Conservation (phyloP, 805 yeast genomes). For the Yamadazyma philogaea region DNA sequence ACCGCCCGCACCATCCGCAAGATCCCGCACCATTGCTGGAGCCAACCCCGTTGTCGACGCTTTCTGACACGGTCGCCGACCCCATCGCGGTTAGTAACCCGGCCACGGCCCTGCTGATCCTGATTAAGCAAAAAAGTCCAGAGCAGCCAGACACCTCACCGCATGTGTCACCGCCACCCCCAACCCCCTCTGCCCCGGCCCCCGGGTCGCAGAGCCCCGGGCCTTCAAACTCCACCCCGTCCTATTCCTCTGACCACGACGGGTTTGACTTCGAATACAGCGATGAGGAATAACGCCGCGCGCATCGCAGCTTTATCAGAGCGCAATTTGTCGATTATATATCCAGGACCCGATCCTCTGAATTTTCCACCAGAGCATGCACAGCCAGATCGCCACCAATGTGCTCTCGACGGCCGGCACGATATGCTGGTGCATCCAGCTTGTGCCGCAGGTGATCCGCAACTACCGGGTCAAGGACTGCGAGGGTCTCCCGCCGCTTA, state of each 20-base stretch:
- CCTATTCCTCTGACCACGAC: not conserved
- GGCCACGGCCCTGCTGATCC: too few species aligned
- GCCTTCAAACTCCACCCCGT: not conserved
- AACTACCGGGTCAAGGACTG: conserved; percentile 77
- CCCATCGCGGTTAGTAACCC: too few species aligned
- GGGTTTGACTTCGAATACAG: conserved; percentile 48
- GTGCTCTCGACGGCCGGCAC: conserved; percentile 88
- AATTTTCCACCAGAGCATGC: conserved; percentile 5
- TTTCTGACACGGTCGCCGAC: too few species aligned
- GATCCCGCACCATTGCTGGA: not conserved
- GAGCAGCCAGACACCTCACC: not conserved
- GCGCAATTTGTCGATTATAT: not conserved
- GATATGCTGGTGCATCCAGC: conserved; percentile 87
- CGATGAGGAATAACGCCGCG: conserved; percentile 12
- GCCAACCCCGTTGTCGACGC: not conserved
- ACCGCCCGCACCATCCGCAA: not conserved
- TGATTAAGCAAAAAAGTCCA: too few species aligned
- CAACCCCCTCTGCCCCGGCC: not conserved
- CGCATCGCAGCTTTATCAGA: conserved; percentile 2
- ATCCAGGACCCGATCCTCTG: not conserved
- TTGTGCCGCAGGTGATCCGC: conserved; percentile 77
- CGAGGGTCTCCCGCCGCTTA: conserved; percentile 81
- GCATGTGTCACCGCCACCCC: not conserved
- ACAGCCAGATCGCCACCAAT: conserved; percentile 51
- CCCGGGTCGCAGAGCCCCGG: not conserved